phyloP scores from a whole-genome alignment of 2,329 filamentous ascomycete species.

The Claviceps pazoutovae region DNA sequence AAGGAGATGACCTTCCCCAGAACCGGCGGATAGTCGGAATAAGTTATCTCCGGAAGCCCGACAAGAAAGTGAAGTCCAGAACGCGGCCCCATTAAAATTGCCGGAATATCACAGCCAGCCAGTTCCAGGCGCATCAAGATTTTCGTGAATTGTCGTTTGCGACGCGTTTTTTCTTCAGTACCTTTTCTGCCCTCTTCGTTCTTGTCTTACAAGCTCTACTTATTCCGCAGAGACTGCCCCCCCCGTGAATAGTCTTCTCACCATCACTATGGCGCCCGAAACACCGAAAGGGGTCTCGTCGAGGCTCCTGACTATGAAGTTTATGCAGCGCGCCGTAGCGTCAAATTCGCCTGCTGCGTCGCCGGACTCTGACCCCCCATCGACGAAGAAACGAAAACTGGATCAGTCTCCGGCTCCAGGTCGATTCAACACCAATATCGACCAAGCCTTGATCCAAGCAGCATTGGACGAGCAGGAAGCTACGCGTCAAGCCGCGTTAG shows the following conservation, averaged over 20 bases:
- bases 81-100: not conserved
- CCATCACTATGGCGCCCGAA: slow-evolving; percentile 29
- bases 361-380: slow-evolving; percentile 35
- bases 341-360: slow-evolving; percentile 33
- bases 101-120: not conserved
- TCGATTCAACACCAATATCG: slow-evolving; percentile 26
- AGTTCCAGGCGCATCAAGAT: not conserved
- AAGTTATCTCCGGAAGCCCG: slow-evolving; percentile 5
- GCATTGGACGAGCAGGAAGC: slow-evolving; percentile 54
- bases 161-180: not conserved
- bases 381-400: slow-evolving; percentile 49
- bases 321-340: slow-evolving; percentile 80
- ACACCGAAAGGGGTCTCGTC: slow-evolving; percentile 64
- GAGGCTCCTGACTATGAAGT: slow-evolving; percentile 86
- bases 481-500: slow-evolving; percentile 46
- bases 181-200: not conserved
- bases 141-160: not conserved
- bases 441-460: slow-evolving; percentile 46
- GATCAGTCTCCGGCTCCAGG: slow-evolving; percentile 23
- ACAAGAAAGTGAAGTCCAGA: not conserved
- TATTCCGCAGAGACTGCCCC: too few relatives aligned
- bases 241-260: too few relatives aligned
- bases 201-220: too few relatives aligned
- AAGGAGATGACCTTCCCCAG: not conserved
- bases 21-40: slow-evolving; percentile 3